Base-by-base conservation (phyloP, 1,284 basidiomycete species). In the Grifola frondosa region DNA sequence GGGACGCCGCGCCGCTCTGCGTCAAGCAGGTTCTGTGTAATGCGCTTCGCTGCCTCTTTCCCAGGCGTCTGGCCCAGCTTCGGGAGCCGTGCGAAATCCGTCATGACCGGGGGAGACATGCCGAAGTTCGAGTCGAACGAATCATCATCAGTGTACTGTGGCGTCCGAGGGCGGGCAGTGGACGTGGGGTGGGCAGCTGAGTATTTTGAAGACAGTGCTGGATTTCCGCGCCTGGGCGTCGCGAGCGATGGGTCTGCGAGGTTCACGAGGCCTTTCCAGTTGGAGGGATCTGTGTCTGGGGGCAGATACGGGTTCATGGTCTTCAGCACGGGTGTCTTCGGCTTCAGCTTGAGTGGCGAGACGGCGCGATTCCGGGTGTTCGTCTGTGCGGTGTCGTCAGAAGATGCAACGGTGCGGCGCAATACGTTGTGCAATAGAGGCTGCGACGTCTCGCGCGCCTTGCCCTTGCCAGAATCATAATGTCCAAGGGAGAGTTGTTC, bases 31-130 rank as follows among this genome's bases (percentile, higher is more conserved):
- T 83, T 81, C 33, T 70, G 69, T 43, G 75, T 74, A 41, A 89
- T 87, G 12, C 83, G 73, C 15, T 74, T 69, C 1, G 85, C 85
- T 10, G 88, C 86, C 44, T 80, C 77, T 54, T 75, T 81, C 28
- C 65, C 71, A 3, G 85, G 76, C n/a, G 75, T 75, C 42, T 71
- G 75, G 7, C 78, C 78, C 16, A 91, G 71, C 34, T 73, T 78
- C 4, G 66, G 70, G 12, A 80, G 63, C 15, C 84, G 77, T 3
- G 82, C 82, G 46, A 91, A 92, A 21, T 84, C 87, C 78, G 94
- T 83, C 43, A 88, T 86, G 4, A 87, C 78, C 2, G 90, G 91
- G 3, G 93, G 91, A 0, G 91, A 93, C 86, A 94, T 89, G 33
- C 85, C 87, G 25, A 83, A 77, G n/a, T 80, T 81, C 29, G 79